Base-by-base conservation (phyloP, 768 basidiomycete species). In the Boletus subcaerulescens region DNA sequence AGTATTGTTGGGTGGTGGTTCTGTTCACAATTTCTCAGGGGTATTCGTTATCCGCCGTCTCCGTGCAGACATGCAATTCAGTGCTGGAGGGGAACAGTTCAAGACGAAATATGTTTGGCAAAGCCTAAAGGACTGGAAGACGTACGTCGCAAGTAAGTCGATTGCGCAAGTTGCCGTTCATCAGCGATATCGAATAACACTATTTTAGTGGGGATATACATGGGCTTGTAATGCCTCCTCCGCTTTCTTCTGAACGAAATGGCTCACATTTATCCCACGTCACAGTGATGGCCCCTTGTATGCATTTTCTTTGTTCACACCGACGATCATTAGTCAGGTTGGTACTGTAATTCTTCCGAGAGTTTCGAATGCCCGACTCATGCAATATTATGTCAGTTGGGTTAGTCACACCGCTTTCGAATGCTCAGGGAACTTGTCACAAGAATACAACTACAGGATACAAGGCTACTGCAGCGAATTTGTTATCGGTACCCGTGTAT, bases 401-500 rank as follows among this genome's bases (percentile, higher is more conserved):
- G 65, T 66, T n/a, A 43, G 62, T 55, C 20, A n/a, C 3, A 26
- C 26, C 5, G 3, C 13, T 18, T 45, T 51, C n/a, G 18, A 38
- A 43, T 9, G 5, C 56, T 17, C 41, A 35, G 22, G 10, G 3
- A 43, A 15, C 12, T 17, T 14, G 20, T 47, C 45, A 53, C 13
- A 48, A 51, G 24, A 14, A 42, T 44, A 35, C 40, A 20, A 54
- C 52, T 35, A 40, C 53, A 80, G 86, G 85, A 4, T 87, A 79
- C 71, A 68, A 71, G 38, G 82, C 86, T 12, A 89, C 86, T 2
- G 68, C 74, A 24, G 87, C 89, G 3, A 91, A 91, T 63, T 67
- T 91, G 12, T 74, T 92, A 15, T 87, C 86, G 0, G 87, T 91
- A 4, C 89, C 89, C 2, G 85, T 90, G 29, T 91, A 91, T 63